Conservation (phyloP, 1,284 basidiomycete genomes). For the Termitomyces sp. region DNA sequence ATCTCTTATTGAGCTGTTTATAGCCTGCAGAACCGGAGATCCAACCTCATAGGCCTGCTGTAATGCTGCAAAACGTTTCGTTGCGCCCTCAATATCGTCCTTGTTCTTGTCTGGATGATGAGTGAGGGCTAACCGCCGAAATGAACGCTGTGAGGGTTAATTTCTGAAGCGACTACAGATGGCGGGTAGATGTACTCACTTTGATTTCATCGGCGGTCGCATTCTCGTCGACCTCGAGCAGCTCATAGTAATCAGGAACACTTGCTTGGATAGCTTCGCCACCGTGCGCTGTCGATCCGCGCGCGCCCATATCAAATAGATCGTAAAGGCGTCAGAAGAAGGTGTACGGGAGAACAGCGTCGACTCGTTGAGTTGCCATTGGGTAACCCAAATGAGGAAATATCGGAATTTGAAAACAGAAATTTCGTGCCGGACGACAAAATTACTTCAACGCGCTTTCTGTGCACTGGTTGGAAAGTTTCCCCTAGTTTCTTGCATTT, state of each 20-base stretch:
- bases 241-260: conserved; percentile 70
- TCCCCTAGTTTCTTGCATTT: neutral
- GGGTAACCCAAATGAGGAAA: conserved; percentile 5
- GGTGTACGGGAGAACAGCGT: no score
- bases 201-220: conserved; percentile 88
- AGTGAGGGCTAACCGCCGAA: conserved; percentile 75
- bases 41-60: conserved; percentile 93
- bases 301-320: conserved; percentile 56
- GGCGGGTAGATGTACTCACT: conserved; percentile 35
- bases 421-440: conserved; percentile 11
- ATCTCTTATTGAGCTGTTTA: conserved; percentile 3
- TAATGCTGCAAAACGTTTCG: conserved; percentile 80
- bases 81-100: conserved; percentile 80
- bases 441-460: neutral
- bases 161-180: neutral
- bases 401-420: conserved; percentile 12
- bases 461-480: neutral
- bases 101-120: conserved; percentile 92
- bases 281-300: conserved; percentile 50
- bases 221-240: conserved; percentile 75
- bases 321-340: no score
- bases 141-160: conserved; percentile 56
- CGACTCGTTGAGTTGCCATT: no score
- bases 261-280: conserved; percentile 23
- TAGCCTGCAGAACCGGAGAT: neutral